Evolutionary conservation across 129 eudicot species (phyloP), one percentile per base, ranked within the genome.

Genomic region (Centaurea solstitialis): DNA sequence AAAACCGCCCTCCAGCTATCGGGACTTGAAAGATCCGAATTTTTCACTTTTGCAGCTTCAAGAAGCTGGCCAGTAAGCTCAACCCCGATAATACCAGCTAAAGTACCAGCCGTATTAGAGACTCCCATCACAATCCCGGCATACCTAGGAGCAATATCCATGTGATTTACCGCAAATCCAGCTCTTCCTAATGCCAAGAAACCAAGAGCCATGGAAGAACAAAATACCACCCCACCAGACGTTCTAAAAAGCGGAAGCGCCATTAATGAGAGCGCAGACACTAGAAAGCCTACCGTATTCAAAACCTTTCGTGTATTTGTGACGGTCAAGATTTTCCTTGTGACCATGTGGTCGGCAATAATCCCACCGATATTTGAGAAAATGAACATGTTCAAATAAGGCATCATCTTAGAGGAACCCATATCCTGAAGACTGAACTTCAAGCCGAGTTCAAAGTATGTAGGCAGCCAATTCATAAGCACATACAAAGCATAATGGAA

Each of bases 91-190:
- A 93, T 89, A 20, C 92, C 96, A 57, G 98, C 98, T 68, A 93
- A 75, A 6, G 94, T 93, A 11, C 98, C 98, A 22, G 98, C 98
- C 30, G 98, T 93, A 73, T 93, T 93, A 15, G 98, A 93, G 77
- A 89, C 90, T 67, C 98, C 98, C 98, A 93, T 91, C 13, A 93
- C 92, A 75, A 93, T 93, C 30, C 98, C 98, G 15, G 96, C 98
- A 85, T 91, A 93, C 66, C 94, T 82, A 4, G 98, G 98, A 77
- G 98, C 98, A 57, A 93, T 86, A 84, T 93, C 96, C 96, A 93
- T 91, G 81, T 93, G 98, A 85, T 93, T 93, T 62, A 93, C 96
- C 0, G 98, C 98, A 93, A 93, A 93, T 23, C 98, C 98, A 79
- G 96, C 98, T 86, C 98, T 87, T 15, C 98, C 96, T n/a, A 93